Conservation (phyloP, 140 eudicot species). For the Cichorium intybus region DNA sequence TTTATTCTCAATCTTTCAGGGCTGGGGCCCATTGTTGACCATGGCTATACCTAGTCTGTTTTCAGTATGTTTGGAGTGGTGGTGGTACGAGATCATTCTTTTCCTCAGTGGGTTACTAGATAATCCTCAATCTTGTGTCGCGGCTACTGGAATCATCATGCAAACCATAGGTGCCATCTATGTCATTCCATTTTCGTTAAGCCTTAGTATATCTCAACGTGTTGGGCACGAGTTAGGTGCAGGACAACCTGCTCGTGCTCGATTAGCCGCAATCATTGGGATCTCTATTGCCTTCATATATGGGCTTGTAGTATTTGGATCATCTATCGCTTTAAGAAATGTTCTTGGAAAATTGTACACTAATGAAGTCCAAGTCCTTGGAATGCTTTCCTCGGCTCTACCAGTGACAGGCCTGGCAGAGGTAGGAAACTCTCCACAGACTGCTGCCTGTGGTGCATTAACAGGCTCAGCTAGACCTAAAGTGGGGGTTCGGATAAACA, state of each 20-base stretch:
- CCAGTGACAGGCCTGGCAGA: constrained; percentile 80
- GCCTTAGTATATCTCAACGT: constrained; percentile 72
- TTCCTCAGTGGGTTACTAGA: constrained; percentile 67
- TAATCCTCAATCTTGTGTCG: constrained; percentile 81
- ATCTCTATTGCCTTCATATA: constrained; percentile 32
- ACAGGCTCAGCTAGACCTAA: constrained; percentile 88
- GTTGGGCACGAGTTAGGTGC: constrained; percentile 90
- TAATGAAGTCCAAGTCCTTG: constrained; percentile 48
- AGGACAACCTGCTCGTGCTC: constrained; percentile 57
- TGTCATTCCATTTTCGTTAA: constrained; percentile 64
- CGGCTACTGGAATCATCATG: constrained; percentile 81
- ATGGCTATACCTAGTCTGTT: constrained; percentile 70
- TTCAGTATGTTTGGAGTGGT: constrained; percentile 88
- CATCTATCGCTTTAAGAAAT: constrained; percentile 40
- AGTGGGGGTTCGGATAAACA: constrained; percentile 60
- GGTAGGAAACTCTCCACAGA: constrained; percentile 77
- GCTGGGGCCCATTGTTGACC: constrained; percentile 71
- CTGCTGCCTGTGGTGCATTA: constrained; percentile 78
- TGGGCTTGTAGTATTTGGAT: constrained; percentile 54
- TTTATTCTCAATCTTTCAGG: constrained; percentile 43
- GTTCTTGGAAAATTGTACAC: constrained; percentile 80
- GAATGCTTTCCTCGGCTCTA: constrained; percentile 42
- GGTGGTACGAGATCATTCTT: constrained; percentile 92
- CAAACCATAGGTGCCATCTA: constrained; percentile 69
- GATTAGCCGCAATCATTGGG: constrained; percentile 47